phyloP scores from a whole-genome alignment of 148 eudicot species.

The Rhododendron ferrugineum region DNA sequence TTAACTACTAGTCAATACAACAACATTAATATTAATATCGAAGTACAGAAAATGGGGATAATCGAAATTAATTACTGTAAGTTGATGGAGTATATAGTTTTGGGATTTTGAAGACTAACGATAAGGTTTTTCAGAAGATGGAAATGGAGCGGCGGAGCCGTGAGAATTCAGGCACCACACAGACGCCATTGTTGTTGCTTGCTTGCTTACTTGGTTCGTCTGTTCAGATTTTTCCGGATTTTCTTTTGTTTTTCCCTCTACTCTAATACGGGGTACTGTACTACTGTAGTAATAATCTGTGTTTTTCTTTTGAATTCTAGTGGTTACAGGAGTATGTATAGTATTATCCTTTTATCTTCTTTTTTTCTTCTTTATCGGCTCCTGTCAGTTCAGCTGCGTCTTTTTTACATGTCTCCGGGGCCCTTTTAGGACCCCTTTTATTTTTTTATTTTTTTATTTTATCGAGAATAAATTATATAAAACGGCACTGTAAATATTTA shows the following conservation, averaged over 20 bases:
- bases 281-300: background rate
- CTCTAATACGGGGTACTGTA: too few relatives aligned
- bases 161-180: constrained; percentile 7
- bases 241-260: background rate
- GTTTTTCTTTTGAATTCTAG: background rate
- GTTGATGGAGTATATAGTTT: background rate
- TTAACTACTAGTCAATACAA: background rate
- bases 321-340: too few relatives aligned
- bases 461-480: too few relatives aligned
- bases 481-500: too few relatives aligned
- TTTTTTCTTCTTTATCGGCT: too few relatives aligned
- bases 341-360: background rate
- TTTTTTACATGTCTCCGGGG: too few relatives aligned
- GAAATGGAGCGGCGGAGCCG: background rate
- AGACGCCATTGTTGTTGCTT: constrained; percentile 8
- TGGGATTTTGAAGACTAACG: background rate
- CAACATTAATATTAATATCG: background rate
- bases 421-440: too few relatives aligned
- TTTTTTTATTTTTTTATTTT: too few relatives aligned
- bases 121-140: background rate
- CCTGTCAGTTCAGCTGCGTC: too few relatives aligned
- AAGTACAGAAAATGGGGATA: background rate
- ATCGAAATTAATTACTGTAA: background rate
- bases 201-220: background rate
- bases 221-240: background rate